Evolutionary conservation across 345 rosid species (phyloP), one percentile per base, ranked within the genome.

Genomic region (Eucalyptus curtisii): DNA sequence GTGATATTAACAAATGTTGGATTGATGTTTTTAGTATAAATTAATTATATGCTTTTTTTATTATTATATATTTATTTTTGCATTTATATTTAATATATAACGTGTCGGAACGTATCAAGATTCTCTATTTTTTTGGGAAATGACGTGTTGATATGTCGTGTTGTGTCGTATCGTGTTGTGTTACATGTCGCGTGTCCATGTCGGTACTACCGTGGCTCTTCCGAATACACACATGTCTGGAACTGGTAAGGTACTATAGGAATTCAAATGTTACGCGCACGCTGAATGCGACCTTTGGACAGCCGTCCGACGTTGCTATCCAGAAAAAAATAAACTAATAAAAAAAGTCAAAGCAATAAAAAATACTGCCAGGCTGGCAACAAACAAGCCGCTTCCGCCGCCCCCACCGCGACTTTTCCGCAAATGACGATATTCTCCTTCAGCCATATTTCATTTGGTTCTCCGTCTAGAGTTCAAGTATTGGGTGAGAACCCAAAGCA

Each of bases 111-210:
- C 2, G 8, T 44, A 8, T 44, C 45, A 6, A 2, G 5, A 42
- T 42, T 42, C 6, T 42, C 42, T 42, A 42, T n/a, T 5, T 40
- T 42, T 42, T 42, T 42, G 44, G 44, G 44, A 42, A 44, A 44
- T 44, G 1, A 7, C 9, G 8, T 44, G 9, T 7, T 44, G 1
- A 2, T 6, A 8, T 44, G 9, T 2, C 45, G 5, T 2, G 10
- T 44, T 2, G 9, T 44, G 2, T 44, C 9, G 9, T 44, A 3
- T 44, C 45, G 8, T 44, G 45, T 44, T 44, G 2, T 44, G 45
- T 44, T 2, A 8, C 8, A 2, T 44, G 3, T 44, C 10, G 10
- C 45, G 2, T 44, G 9, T 44, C 45, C 8, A 1, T 52, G 55
- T 6, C 7, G 7, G 44, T 42, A 7, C 44, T 42, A 42, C 13